phyloP scores from a whole-genome alignment of 176 grass and related monocot species.

The Phragmites australis region DNA sequence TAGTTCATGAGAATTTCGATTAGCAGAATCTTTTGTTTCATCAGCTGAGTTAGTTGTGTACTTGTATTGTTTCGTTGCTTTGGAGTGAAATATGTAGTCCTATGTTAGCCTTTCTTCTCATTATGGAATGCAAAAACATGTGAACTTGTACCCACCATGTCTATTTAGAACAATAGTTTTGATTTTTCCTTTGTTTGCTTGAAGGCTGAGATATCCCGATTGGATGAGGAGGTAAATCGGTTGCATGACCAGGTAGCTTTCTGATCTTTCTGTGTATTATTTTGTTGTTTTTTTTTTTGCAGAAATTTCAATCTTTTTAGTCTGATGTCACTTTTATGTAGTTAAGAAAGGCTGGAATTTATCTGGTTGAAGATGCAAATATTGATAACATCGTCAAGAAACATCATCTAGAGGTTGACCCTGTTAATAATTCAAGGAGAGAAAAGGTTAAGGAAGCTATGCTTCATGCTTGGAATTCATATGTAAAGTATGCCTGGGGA shows the following conservation, averaged over 20 bases:
- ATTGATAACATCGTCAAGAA: constrained; percentile 22
- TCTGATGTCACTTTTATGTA: constrained; percentile 12
- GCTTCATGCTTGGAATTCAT: constrained; percentile 74
- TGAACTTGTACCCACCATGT: neutral
- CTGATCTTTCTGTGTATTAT: neutral
- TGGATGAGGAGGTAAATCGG: constrained; percentile 48
- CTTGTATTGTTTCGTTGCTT: neutral
- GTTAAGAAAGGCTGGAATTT: constrained; percentile 50
- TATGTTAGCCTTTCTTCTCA: neutral
- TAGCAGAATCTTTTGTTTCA: neutral
- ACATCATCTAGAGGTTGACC: constrained; percentile 47
- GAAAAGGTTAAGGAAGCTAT: constrained; percentile 76
- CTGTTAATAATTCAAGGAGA: constrained; percentile 54
- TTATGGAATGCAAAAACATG: neutral
- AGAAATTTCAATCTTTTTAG: neutral
- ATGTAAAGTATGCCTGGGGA: constrained; percentile 71
- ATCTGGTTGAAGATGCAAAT: constrained; percentile 22
- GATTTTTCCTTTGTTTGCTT: constrained; percentile 4
- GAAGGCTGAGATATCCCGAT: constrained; percentile 50
- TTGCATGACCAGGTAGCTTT: constrained; percentile 66
- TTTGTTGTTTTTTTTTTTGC: neutral
- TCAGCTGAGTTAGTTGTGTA: neutral
- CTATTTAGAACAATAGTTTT: neutral
- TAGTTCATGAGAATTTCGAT: neutral
- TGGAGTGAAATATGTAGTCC: neutral